Conservation (phyloP, 257 asterid species). For the Ajuga chamaepitys region DNA sequence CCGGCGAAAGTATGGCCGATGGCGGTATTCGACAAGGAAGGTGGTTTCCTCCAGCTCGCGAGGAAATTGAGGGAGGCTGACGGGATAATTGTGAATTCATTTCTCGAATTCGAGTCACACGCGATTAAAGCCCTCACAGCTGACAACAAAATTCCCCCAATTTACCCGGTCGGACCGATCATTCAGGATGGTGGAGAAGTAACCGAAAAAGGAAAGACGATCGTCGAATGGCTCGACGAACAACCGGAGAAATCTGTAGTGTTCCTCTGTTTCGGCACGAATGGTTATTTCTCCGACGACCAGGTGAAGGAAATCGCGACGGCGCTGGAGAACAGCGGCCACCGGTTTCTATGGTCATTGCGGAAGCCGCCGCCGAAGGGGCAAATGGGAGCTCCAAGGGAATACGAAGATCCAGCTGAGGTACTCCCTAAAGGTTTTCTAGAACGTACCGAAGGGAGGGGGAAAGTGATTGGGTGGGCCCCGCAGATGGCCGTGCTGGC, state of each 20-base stretch:
- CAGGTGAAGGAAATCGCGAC: slow-evolving; percentile 50
- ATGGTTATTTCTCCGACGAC: slow-evolving; percentile 7
- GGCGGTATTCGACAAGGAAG: neutral
- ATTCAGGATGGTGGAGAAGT: neutral
- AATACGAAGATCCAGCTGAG: slow-evolving; percentile 12
- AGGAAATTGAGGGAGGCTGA: slow-evolving; percentile 7
- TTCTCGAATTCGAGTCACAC: slow-evolving; percentile 23
- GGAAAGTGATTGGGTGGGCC: slow-evolving; percentile 40
- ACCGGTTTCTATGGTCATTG: slow-evolving; percentile 46
- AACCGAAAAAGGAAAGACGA: neutral
- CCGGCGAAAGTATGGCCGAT: slow-evolving; percentile 25
- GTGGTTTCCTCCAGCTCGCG: neutral
- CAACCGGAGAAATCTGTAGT: slow-evolving; percentile 30
- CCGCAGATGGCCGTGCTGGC: slow-evolving; percentile 28
- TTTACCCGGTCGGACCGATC: slow-evolving; percentile 31
- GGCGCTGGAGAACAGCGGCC: slow-evolving; percentile 32
- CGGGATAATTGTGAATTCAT: slow-evolving; percentile 33
- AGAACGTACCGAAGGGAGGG: slow-evolving; percentile 19
- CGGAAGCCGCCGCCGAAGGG: slow-evolving; percentile 23
- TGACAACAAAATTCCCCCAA: slow-evolving; percentile 12
- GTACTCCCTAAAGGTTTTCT: slow-evolving; percentile 28
- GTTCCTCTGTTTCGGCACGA: slow-evolving; percentile 33
- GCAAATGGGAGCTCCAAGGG: neutral
- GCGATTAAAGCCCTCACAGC: slow-evolving; percentile 11
- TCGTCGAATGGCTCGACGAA: slow-evolving; percentile 22